These are phyloP conservation scores for Nidularia pulvinata DNA, from an alignment of 768 basidiomycete species.

Conservation along the genomic window DNA sequence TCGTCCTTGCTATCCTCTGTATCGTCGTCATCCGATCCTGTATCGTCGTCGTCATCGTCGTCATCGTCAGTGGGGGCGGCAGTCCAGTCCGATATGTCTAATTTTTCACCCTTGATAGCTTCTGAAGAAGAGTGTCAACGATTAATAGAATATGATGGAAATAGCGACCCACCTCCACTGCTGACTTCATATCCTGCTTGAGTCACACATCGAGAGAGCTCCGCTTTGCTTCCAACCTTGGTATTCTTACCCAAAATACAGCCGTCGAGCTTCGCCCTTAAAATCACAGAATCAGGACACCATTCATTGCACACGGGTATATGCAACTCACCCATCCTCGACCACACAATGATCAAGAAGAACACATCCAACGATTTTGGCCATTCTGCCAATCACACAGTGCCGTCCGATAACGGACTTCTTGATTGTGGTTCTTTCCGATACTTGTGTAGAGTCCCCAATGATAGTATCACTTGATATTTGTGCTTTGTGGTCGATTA, in stretches of 20 bases:
- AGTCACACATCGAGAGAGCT: conserved; percentile 66
- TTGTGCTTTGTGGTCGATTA: conserved; percentile 81
- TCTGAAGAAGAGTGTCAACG: conserved; percentile 29
- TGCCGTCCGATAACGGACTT: conserved; percentile 80
- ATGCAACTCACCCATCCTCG: conserved; percentile 71
- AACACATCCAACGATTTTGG: conserved; percentile 81
- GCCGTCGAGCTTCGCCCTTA: conserved; percentile 74
- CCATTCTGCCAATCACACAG: conserved; percentile 83
- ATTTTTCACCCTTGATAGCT: conserved; percentile 41
- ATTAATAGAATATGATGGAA: conserved; percentile 1
- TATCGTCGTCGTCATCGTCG: conserved; percentile 8
- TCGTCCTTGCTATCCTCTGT: neutral
- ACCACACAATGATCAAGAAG: conserved; percentile 89
- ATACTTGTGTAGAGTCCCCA: conserved; percentile 81
- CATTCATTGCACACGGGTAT: neutral
- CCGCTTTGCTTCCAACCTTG: conserved; percentile 68
- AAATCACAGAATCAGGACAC: neutral
- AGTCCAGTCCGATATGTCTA: conserved; percentile 36
- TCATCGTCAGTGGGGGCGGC: conserved; percentile 15
- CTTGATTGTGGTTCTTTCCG: conserved; percentile 81
- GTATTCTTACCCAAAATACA: conserved; percentile 78
- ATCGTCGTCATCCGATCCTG: conserved; percentile 5
- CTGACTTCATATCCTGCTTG: conserved; percentile 79
- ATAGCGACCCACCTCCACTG: conserved; percentile 46
- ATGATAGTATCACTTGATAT: conserved; percentile 84